These are phyloP conservation scores for Colletotrichum chrysophilum DNA, from an alignment of 2,329 filamentous ascomycete species.

Conservation along the genomic window DNA sequence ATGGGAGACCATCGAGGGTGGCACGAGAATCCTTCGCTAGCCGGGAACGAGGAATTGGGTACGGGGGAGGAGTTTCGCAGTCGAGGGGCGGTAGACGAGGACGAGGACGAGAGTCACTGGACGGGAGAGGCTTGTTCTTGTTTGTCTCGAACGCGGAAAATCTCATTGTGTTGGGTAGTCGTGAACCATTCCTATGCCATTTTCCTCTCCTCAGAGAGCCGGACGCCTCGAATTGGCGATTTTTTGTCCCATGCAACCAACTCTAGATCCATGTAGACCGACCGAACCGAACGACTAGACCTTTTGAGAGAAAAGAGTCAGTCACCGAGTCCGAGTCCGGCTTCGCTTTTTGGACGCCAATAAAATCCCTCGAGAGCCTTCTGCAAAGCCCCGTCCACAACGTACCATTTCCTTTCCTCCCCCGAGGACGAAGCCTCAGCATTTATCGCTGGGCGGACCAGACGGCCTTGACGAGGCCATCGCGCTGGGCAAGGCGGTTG, in stretches of 20 bases:
- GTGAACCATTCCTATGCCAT: slow-evolving; percentile 25
- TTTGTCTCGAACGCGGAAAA: slow-evolving; percentile 44
- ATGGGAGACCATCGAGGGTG: slow-evolving; percentile 40
- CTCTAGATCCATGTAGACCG: slow-evolving; percentile 26
- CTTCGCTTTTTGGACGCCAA: not conserved
- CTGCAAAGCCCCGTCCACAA: not conserved
- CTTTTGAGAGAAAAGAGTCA: not conserved
- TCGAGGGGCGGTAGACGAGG: not conserved
- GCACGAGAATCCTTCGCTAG: slow-evolving; percentile 62
- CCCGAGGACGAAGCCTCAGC: slow-evolving; percentile 19
- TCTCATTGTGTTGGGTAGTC: slow-evolving; percentile 25
- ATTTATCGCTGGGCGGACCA: slow-evolving; percentile 79
- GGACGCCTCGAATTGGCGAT: slow-evolving; percentile 49
- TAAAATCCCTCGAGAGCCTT: not conserved
- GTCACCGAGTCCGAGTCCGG: not conserved
- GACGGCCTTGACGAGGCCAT: slow-evolving; percentile 96
- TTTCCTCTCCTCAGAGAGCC: slow-evolving; percentile 35
- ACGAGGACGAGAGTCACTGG: slow-evolving; percentile 2
- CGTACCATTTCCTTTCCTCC: slow-evolving; percentile 18
- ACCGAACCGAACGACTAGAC: slow-evolving; percentile 25
- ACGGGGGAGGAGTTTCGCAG: not conserved
- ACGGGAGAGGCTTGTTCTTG: slow-evolving; percentile 2
- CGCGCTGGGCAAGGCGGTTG: slow-evolving; percentile 94
- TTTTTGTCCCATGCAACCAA: slow-evolving; percentile 22
- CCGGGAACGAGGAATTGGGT: slow-evolving; percentile 37